Conservation (phyloP, 2,329 filamentous ascomycete species). For the Colletotrichum endophyticum region DNA sequence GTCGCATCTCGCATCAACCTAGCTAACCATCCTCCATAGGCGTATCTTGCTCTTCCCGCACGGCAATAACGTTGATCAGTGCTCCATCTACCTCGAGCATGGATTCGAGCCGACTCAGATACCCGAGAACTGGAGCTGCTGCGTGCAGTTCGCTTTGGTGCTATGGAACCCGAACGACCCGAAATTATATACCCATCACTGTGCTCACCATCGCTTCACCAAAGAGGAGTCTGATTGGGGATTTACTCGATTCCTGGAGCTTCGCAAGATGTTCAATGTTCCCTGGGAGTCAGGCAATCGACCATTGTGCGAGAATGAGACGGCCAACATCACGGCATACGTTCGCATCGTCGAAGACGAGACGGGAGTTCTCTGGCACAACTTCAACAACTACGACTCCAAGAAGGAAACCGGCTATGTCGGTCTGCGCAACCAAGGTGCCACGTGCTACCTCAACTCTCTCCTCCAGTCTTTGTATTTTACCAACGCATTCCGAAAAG, state of each 20-base stretch:
- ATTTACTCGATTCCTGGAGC: slow-evolving; percentile 94
- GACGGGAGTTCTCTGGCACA: slow-evolving; percentile 89
- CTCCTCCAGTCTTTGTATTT: slow-evolving; percentile 85
- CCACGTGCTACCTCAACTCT: slow-evolving; percentile 88
- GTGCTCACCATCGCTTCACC: slow-evolving; percentile 94
- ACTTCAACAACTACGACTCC: slow-evolving; percentile 95
- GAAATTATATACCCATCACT: slow-evolving; percentile 79
- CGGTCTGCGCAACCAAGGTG: slow-evolving; percentile 94
- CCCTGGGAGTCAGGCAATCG: slow-evolving; percentile 73
- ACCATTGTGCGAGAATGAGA: slow-evolving; percentile 78
- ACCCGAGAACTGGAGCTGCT: slow-evolving; percentile 94
- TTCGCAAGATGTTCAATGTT: slow-evolving; percentile 81
- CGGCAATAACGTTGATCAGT: slow-evolving; percentile 92
- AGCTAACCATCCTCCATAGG: slow-evolving; percentile 52
- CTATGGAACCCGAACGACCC: slow-evolving; percentile 95
- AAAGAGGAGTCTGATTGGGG: slow-evolving; percentile 98
- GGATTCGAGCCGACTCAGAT: slow-evolving; percentile 75
- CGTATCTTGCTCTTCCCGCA: slow-evolving; percentile 94
- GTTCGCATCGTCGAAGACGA: slow-evolving; percentile 84
- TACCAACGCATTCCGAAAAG: slow-evolving; percentile 92
- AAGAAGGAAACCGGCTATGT: slow-evolving; percentile 99
- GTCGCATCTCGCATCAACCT: not conserved
- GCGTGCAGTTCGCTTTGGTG: slow-evolving; percentile 92
- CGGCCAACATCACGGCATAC: slow-evolving; percentile 82
- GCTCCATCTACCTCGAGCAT: slow-evolving; percentile 96